Percentiles rank a stretch among this genome's conserved stretches.
These are phyloP conservation scores for barley (Hordeum vulgare) DNA, from an alignment of 176 grass and related monocot genomes.

Conservation along the genomic window MorexV3_pseudomolecules_assembly NC_058518.1:152440913-152441412, in stretches of 20 bases:
- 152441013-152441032: not conserved
- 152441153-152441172: not conserved
- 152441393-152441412: no score
- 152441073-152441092: constrained; percentile 41
- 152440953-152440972: no score
- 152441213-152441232: not conserved
- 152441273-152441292: no score
- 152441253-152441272: no score
- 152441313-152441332: no score
- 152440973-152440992: not conserved
- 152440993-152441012: not conserved
- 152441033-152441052: constrained; percentile 12
- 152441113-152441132: constrained; percentile 47
- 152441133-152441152: constrained; percentile 64
- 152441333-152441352: no score
- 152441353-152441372: no score
- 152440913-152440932: not conserved
- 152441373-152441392: no score
- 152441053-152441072: constrained; percentile 35
- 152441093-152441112: no score
- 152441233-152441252: no score
- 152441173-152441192: not conserved
- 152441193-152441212: not conserved
- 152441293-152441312: no score
- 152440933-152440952: not conserved